phyloP scores from a whole-genome alignment of 768 basidiomycete genomes.

The Mycena crocata region DNA sequence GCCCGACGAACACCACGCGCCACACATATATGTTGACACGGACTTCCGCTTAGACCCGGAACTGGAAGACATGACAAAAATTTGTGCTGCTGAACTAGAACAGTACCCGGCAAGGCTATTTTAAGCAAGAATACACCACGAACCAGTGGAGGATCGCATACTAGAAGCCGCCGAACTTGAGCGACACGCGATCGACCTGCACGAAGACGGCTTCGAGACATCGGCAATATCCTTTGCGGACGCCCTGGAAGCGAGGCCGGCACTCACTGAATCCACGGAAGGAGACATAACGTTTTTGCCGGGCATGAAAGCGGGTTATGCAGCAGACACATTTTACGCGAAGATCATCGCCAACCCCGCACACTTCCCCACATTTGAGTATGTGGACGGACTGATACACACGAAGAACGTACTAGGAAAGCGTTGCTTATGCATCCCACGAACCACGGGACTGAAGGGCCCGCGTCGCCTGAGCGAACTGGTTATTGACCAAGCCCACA shows the following conservation, averaged over 20 bases:
- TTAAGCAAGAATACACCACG: background rate
- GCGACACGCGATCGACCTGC: background rate
- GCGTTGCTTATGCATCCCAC: background rate
- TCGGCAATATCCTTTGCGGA: background rate
- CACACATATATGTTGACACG: background rate
- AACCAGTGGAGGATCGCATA: background rate
- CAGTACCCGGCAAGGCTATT: background rate
- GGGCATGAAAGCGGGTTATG: no score
- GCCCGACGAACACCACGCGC: background rate
- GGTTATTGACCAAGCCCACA: background rate
- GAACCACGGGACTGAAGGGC: background rate
- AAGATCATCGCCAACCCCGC: no score
- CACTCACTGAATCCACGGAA: background rate
- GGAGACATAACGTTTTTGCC: no score
- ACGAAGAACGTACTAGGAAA: background rate
- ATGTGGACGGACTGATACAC: background rate
- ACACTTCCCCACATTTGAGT: no score
- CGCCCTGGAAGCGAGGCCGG: background rate
- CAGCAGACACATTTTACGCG: no score
- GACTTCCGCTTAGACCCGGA: background rate
- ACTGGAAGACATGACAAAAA: background rate
- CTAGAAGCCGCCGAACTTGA: background rate
- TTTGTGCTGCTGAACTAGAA: background rate
- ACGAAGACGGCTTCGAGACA: background rate
- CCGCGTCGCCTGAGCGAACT: background rate